phyloP scores from a whole-genome alignment of 768 basidiomycete genomes.

The Termitomyces sp. region DNA sequence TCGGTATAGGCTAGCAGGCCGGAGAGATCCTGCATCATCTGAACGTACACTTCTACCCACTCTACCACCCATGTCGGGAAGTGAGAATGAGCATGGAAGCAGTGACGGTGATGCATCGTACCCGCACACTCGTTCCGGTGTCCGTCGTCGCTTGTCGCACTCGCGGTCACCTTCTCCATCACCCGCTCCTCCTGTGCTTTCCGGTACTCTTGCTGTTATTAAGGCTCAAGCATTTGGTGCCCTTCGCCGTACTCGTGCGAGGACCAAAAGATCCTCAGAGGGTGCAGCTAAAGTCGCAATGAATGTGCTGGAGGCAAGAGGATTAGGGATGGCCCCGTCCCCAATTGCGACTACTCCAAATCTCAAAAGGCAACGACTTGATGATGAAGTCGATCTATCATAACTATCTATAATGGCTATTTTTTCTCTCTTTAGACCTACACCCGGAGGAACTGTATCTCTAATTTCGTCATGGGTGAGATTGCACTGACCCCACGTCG shows the following conservation, averaged over 20 bases:
- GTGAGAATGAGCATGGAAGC: constrained; percentile 53
- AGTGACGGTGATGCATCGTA: constrained; percentile 54
- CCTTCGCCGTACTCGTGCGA: constrained; percentile 72
- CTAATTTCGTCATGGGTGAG: constrained; percentile 20
- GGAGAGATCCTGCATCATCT: constrained; percentile 46
- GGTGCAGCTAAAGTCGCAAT: constrained; percentile 71
- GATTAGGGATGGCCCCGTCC: constrained; percentile 45
- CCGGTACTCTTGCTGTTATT: constrained; percentile 84
- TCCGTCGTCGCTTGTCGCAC: constrained; percentile 44
- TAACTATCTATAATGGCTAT: constrained; percentile 12
- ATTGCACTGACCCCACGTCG: constrained; percentile 17
- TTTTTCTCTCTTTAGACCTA: constrained; percentile 14
- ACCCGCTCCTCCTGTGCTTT: constrained; percentile 48
- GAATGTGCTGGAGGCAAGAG: constrained; percentile 80
- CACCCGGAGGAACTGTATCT: constrained; percentile 24
- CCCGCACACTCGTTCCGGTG: constrained; percentile 41
- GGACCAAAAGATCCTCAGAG: constrained; percentile 71
- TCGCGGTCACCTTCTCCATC: constrained; percentile 53
- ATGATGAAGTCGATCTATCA: constrained; percentile 44
- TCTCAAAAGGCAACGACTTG: constrained; percentile 28
- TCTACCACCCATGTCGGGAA: constrained; percentile 47
- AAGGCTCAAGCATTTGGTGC: constrained; percentile 90
- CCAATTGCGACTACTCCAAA: constrained; percentile 10
- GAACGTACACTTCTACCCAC: constrained; percentile 49
- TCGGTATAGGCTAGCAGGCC: constrained; percentile 56